Conservation (phyloP, 306 rosid genomes). For the Lablab purpureus region DNA sequence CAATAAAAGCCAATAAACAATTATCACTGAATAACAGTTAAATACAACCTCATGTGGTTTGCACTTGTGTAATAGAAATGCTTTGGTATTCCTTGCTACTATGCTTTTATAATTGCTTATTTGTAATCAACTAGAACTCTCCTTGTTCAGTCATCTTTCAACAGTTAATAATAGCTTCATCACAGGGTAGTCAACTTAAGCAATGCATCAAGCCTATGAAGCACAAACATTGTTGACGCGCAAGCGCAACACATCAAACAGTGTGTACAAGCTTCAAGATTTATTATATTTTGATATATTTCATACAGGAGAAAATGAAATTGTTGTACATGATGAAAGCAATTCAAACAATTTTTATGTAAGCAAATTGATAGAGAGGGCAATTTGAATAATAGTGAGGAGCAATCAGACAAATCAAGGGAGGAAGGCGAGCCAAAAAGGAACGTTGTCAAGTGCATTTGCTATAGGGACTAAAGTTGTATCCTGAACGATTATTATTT, state of each 20-base stretch:
- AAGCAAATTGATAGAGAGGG: background rate
- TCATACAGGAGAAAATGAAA: background rate
- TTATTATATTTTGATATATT: background rate
- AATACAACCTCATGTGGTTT: background rate
- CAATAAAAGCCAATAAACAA: slow-evolving; percentile 8
- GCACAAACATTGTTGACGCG: background rate
- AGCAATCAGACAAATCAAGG: too few species aligned
- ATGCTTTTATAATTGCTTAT: background rate
- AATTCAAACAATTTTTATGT: background rate
- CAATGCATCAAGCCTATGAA: background rate
- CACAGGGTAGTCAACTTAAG: background rate
- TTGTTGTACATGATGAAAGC: background rate
- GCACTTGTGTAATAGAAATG: background rate
- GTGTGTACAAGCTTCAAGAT: background rate
- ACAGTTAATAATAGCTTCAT: background rate
- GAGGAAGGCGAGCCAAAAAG: too few species aligned
- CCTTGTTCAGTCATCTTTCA: background rate
- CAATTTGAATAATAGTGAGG: too few species aligned
- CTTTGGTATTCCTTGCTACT: background rate
- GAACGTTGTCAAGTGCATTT: too few species aligned
- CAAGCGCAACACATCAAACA: background rate
- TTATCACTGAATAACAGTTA: background rate
- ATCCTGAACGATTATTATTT: too few species aligned
- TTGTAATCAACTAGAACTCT: background rate
- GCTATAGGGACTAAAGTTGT: too few species aligned